A percentile compares a stretch with the other conserved stretches of the same genome.
These are phyloP conservation scores for Huntiella decipiens DNA, from an alignment of 2,329 filamentous ascomycete genomes.

Conservation along the genomic window DNA sequence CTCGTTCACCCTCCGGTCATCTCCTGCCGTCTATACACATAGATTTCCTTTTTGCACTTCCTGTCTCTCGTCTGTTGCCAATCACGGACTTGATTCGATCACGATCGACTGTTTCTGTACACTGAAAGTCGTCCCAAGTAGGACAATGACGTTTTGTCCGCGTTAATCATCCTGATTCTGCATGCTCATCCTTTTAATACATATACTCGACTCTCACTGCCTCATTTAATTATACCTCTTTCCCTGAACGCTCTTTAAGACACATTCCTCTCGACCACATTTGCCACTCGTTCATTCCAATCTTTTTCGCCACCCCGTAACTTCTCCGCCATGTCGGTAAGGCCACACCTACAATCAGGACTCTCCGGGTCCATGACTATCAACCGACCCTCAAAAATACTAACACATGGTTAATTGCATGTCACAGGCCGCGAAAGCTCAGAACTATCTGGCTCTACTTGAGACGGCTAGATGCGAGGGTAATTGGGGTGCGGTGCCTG, in stretches of 20 bases:
- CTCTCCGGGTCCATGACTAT: not conserved
- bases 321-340: conserved; percentile 9
- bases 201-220: not conserved
- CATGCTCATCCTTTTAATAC: not conserved
- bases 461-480: conserved; percentile 76
- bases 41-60: not conserved
- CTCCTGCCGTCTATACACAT: not conserved
- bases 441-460: conserved; percentile 62
- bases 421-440: conserved; percentile 40
- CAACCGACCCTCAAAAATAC: not conserved
- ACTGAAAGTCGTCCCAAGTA: not conserved
- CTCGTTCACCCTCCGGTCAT: not conserved
- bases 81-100: not conserved
- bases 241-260: not conserved
- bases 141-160: conserved; percentile 9
- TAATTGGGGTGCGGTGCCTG: conserved; percentile 69
- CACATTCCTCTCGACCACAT: not conserved
- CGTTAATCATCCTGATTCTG: conserved; percentile 1
- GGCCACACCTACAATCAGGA: not conserved
- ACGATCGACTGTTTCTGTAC: not conserved
- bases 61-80: not conserved
- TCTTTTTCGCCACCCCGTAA: not conserved
- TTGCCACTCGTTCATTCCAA: not conserved
- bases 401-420: not conserved
- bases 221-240: not conserved